A percentile compares a stretch with the other conserved stretches of the same genome.
phyloP scores from a whole-genome alignment of 2,329 filamentous ascomycete genomes.

The Dothistroma septosporum region DNA sequence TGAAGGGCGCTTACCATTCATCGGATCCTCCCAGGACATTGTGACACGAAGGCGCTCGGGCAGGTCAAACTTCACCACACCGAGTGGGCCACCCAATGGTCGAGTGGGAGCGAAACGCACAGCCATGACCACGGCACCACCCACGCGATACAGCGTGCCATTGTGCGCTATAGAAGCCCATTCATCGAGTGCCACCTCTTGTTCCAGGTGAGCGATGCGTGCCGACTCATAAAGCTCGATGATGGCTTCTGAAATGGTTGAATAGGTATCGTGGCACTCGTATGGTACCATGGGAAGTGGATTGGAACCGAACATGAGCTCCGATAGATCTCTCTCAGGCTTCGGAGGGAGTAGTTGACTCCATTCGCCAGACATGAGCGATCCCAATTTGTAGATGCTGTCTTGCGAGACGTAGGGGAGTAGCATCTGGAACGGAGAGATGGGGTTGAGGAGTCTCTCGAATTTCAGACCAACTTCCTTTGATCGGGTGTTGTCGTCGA shows the following conservation, averaged over 20 bases:
- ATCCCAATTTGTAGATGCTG: conserved; percentile 7
- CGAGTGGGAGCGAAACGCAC: conserved; percentile 12
- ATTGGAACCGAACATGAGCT: conserved; percentile 6
- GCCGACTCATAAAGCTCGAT: conserved; percentile 18
- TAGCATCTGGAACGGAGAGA: conserved; percentile 2
- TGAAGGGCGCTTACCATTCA: neutral
- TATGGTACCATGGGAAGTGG: conserved; percentile 17
- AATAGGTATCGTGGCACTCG: conserved; percentile 10
- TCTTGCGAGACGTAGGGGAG: conserved; percentile 11
- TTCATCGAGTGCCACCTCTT: conserved; percentile 11
- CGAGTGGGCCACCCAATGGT: conserved; percentile 28
- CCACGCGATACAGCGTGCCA: conserved; percentile 13
- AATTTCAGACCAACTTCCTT: conserved; percentile 13
- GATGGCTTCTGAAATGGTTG: conserved; percentile 9
- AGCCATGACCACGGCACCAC: conserved; percentile 14
- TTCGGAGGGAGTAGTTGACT: conserved; percentile 9
- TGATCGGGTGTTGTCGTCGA: neutral
- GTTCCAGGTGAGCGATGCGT: conserved; percentile 12
- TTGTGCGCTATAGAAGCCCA: conserved; percentile 17
- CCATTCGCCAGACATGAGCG: conserved; percentile 13
- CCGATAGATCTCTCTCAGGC: conserved; percentile 3
- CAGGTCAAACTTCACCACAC: conserved; percentile 45
- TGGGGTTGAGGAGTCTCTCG: neutral
- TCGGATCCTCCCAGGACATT: conserved; percentile 1
- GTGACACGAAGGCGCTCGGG: conserved; percentile 13